Evolutionary conservation across 441 rosid genomes (phyloP), one percentile per base, ranked within the genome.

Genomic region (Macaranga tanarius): DNA sequence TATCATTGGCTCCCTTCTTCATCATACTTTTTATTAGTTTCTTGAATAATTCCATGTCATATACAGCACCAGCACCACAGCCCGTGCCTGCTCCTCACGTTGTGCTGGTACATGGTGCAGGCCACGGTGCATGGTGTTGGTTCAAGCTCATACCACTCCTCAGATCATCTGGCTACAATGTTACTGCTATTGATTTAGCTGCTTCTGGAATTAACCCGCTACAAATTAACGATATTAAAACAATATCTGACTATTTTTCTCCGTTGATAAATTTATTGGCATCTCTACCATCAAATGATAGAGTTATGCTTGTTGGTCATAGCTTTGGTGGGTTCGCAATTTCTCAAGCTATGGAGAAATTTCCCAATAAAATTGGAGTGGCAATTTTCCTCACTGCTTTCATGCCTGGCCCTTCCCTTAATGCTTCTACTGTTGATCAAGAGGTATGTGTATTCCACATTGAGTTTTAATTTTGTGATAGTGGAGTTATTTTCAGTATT

Each of bases 401-500:
- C 0, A 85, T 86, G 95, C 87, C 85, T 44, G 88, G 85, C 7
- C 93, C 86, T 2, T 73, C 76, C 52, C 83, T 87, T 73, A 77
- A 78, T 55, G 71, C 69, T 38, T 79, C 88, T 11, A 51, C 75
- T 23, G 62, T 84, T 72, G 44, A 52, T 58, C 75, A 77, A 71
- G 81, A 81, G 90, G 91, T 87, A 80, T 5, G 9, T n/a, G n/a
- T n/a, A n/a, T n/a, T n/a, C n/a, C n/a, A n/a, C n/a, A n/a, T n/a
- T n/a, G n/a, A n/a, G n/a, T n/a, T n/a, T n/a, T n/a, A n/a, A n/a
- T n/a, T n/a, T n/a, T n/a, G n/a, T n/a, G n/a, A n/a, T n/a, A n/a
- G n/a, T n/a, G n/a, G n/a, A n/a, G n/a, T n/a, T n/a, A n/a, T n/a
- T n/a, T n/a, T n/a, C n/a, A n/a, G n/a, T n/a, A n/a, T n/a, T n/a